A percentile compares a stretch with the other conserved stretches of the same genome.
These are phyloP conservation scores for Acanthamoeba triangularis DNA, from an alignment of 208 protist species.

Conservation along the genomic window DNA sequence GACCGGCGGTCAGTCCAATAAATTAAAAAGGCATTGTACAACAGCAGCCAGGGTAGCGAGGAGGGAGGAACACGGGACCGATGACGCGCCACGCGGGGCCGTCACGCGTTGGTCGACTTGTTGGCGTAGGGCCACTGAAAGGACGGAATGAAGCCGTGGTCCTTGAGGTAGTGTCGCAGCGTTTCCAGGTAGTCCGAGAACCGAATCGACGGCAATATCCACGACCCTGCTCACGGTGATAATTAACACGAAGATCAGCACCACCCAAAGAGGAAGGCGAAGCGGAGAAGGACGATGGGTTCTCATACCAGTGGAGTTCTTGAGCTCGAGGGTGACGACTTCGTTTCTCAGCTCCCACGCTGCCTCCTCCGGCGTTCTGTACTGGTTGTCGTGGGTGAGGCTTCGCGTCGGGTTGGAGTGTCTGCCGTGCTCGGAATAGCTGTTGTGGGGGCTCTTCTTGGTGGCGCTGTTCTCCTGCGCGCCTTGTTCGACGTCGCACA, in stretches of 20 bases:
- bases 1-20: background rate
- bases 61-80: background rate
- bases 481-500: background rate
- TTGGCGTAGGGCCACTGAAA: slow-evolving; percentile 62
- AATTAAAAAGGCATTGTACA: background rate
- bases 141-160: slow-evolving; percentile 73
- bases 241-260: background rate
- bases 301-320: slow-evolving; percentile 27
- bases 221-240: background rate
- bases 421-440: background rate
- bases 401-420: background rate
- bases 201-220: slow-evolving; percentile 36
- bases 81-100: background rate
- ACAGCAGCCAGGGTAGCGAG: background rate
- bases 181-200: slow-evolving; percentile 72
- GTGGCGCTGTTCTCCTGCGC: background rate
- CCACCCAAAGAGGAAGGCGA: background rate
- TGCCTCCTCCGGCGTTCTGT: slow-evolving; percentile 26
- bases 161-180: slow-evolving; percentile 69
- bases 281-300: background rate
- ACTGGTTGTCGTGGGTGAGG: background rate
- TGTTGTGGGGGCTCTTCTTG: background rate
- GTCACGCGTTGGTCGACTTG: background rate
- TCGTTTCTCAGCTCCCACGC: slow-evolving; percentile 60
- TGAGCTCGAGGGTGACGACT: slow-evolving; percentile 72